Base-by-base conservation (phyloP, 2,329 filamentous ascomycete species). In the Fusarium keratoplasticum region DNA sequence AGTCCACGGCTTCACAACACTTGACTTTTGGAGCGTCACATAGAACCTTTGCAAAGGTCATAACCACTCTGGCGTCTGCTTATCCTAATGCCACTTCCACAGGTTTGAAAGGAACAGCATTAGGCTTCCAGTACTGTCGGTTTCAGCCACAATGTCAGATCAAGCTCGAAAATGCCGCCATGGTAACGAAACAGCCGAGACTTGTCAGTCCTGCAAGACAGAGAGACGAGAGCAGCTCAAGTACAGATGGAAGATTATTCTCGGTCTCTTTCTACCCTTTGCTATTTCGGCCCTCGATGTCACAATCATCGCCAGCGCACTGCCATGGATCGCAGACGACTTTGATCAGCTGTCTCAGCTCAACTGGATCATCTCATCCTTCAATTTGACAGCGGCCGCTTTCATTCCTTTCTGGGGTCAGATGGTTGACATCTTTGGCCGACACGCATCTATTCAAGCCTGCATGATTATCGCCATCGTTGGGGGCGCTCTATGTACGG, bases 311-410 rank as follows among this genome's bases (percentile, higher is more conserved):
- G 52, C 52, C 52, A 57, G 52, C 20, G 52, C 52, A 4, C 16
- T 57, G 14, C 52, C 52, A 18, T 57, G 52, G 52, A 57, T 36
- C 14, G 52, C 52, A 2, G 35, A 59, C 18, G 55, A 59, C 35
- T 59, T 59, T n/a, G 16, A 40, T 11, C 20, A 59, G n/a, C 25
- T 59, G 9, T 59, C 55, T 18, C 55, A 59, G 25, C 55, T 59
- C 18, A 59, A 59, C 22, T 59, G 55, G 55, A 59, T 59, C 22
- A 59, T 59, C 33, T 59, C 55, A n/a, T 40, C 55, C 6, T 59
- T 59, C 16, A 59, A 59, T 16, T n/a, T 59, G 35, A 59, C 55
- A n/a, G 55, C 55, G 4, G 55, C 55, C 4, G 55, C 55, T 5
- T 59, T 59, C 18, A 59, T 59, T 27, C 55, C 55, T 2, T 59